Base-by-base conservation (phyloP, 257 asterid genomes). In the Rauvolfia tetraphylla region DNA sequence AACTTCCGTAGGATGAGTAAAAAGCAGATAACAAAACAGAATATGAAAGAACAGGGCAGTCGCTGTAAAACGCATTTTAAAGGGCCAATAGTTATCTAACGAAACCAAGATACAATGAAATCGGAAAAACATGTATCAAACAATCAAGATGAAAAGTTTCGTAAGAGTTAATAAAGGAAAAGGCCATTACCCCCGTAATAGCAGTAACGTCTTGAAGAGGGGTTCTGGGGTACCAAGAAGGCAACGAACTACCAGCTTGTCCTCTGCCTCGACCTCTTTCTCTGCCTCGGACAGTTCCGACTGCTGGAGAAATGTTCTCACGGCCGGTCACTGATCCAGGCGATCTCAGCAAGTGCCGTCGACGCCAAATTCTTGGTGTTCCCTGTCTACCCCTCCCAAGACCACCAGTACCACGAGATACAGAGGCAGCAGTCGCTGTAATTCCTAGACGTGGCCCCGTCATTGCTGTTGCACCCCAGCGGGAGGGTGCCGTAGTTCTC, bases 191-290 rank as follows among this genome's bases (percentile, higher is more conserved):
- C 97, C 87, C 83, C 36, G 80, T 83, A 38, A 92, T 80, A 23
- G 86, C 74, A 70, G 94, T 89, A 78, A 92, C 80, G 29, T 92
- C 97, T 36, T 78, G 86, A 23, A 92, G 83, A 34, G 97, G 96
- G 23, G 68, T 86, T 73, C 96, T 86, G 34, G 91, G 94, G 68
- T 90, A 90, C 97, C 97, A 92, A 68, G 81, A 62, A 31, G 96
- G 96, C 79, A 92, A 81, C 29, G 80, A 77, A 71, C 75, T 79
- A 13, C 76, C 81, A 42, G 86, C 82, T 62, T 84, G 88, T 36
- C 87, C 89, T 66, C 84, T 80, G 27, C 81, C 87, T 54, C 90
- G 87, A 34, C 88, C 87, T 57, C 85, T 62, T 11, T 33, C 76
- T 6, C 73, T 71, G 49, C 76, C 79, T 61, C 87, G 84, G 78